Percentiles rank a stretch among this genome's conserved stretches.
phyloP scores from a whole-genome alignment of 805 yeast species.

The Nakazawaea molendinolei region DNA sequence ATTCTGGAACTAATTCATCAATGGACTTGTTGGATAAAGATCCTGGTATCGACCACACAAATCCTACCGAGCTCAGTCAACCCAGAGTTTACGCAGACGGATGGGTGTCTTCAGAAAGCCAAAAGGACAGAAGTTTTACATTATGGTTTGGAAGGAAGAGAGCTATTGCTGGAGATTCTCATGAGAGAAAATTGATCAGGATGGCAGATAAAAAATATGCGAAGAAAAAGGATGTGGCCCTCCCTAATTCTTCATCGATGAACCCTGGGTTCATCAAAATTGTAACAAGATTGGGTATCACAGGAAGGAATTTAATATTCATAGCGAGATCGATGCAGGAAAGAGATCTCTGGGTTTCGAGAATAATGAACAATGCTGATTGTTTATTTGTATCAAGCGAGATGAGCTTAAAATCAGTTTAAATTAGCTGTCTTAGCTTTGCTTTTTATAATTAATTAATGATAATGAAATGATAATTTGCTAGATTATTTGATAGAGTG shows the following conservation, averaged over 20 bases:
- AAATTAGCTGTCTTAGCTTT: no score
- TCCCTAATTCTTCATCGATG: not conserved
- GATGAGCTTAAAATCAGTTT: no score
- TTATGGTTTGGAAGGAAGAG: constrained; percentile 75
- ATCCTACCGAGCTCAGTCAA: constrained; percentile 50
- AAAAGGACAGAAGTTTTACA: constrained; percentile 68
- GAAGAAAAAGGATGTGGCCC: not conserved
- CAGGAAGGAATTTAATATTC: constrained; percentile 66
- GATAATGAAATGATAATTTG: no score
- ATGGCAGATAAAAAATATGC: not conserved
- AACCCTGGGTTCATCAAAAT: constrained; percentile 30
- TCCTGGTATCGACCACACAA: constrained; percentile 30
- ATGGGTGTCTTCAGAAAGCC: constrained; percentile 77
- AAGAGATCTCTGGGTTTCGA: constrained; percentile 73
- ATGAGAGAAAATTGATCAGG: constrained; percentile 1
- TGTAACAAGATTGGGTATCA: constrained; percentile 52
- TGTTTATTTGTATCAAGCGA: no score
- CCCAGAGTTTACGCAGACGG: constrained; percentile 81
- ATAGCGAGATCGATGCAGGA: constrained; percentile 79
- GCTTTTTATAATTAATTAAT: no score
- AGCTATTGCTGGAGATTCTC: constrained; percentile 24
- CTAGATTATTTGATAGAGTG: no score
- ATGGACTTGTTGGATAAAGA: constrained; percentile 44
- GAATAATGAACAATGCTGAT: constrained; percentile 37
- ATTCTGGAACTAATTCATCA: constrained; percentile 60